These are phyloP conservation scores for Dianthus caryophyllus DNA, from an alignment of 148 eudicot species.

Conservation along the genomic window DNA sequence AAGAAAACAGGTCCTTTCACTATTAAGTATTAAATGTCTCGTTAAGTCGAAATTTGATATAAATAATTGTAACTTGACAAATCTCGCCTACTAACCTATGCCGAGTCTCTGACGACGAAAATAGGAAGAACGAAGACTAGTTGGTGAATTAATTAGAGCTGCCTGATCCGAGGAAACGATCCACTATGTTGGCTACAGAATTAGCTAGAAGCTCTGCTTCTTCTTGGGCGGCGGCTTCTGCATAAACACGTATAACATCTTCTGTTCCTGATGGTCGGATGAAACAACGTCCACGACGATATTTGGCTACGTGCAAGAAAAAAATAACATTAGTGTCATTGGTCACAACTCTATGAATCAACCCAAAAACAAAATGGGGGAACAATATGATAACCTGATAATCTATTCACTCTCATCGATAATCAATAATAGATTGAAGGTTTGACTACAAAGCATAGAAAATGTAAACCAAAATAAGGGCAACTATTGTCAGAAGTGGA, in stretches of 20 bases:
- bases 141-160: constrained; percentile 18
- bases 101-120: not conserved
- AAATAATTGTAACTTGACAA: not conserved
- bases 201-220: constrained; percentile 63
- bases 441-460: not conserved
- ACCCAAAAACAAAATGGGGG: no score
- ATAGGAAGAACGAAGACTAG: not conserved
- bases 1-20: not conserved
- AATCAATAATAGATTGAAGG: not conserved
- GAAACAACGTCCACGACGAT: constrained; percentile 63
- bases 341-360: not conserved
- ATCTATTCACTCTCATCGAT: not conserved
- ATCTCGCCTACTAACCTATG: not conserved
- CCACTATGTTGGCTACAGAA: constrained; percentile 55
- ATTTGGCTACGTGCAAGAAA: constrained; percentile 47
- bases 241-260: constrained; percentile 81
- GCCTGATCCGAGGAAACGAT: constrained; percentile 54
- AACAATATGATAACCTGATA: not conserved
- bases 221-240: constrained; percentile 81
- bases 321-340: not conserved
- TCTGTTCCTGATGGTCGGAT: constrained; percentile 92
- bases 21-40: not conserved
- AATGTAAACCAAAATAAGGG: not conserved
- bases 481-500: not conserved
- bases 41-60: no score